A percentile compares a stretch with the other conserved stretches of the same genome.
Conservation (phyloP, 768 basidiomycete genomes). For the Leccinum aurantiacum region DNA sequence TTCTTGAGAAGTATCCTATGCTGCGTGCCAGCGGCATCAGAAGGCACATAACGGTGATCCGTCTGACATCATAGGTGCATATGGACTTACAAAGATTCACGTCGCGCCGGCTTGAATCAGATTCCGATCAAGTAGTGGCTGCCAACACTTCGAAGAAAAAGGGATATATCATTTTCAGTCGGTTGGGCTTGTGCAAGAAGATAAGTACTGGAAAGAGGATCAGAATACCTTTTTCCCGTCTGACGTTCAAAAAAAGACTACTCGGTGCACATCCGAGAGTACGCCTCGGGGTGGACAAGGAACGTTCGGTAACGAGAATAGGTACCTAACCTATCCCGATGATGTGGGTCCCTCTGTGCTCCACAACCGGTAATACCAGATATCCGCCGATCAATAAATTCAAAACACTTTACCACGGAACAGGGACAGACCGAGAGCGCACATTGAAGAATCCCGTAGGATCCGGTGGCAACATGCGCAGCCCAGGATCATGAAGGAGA, state of each 20-base stretch:
- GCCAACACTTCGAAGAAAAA: no score
- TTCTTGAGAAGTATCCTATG: conserved; percentile 65
- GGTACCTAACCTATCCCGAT: not conserved
- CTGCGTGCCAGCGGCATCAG: not conserved
- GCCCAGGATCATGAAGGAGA: not conserved
- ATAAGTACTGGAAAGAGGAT: no score
- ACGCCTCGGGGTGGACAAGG: no score
- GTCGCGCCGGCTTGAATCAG: conserved; percentile 41
- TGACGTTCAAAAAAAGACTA: no score
- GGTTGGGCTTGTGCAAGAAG: no score
- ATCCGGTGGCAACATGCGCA: not conserved
- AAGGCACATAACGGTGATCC: no score
- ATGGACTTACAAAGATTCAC: conserved; percentile 36
- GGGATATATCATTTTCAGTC: no score
- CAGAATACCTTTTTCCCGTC: no score
- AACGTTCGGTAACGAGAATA: not conserved
- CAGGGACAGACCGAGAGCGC: not conserved
- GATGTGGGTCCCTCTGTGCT: no score
- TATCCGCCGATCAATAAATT: not conserved
- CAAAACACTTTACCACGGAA: not conserved
- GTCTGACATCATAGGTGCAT: not conserved
- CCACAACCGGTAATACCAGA: not conserved
- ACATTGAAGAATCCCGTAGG: not conserved
- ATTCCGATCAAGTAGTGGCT: no score
- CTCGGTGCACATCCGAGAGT: no score